phyloP scores from a whole-genome alignment of 176 grass and related monocot species.

The Typha latifolia region DNA sequence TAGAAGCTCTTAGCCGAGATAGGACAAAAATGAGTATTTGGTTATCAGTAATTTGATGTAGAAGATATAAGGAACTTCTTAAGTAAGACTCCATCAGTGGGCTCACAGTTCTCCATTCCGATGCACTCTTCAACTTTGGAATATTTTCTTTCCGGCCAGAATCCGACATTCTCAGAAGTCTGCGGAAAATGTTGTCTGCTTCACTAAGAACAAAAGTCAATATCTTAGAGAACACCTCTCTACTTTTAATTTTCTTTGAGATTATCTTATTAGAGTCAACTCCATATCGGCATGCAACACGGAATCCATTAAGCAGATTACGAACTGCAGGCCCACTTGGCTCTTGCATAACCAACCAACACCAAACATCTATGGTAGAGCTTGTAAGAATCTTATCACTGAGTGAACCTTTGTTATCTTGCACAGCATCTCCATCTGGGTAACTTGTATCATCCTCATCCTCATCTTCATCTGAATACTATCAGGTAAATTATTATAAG shows the following conservation, averaged over 20 bases:
- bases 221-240: conserved; percentile 55
- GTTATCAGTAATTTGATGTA: conserved; percentile 74
- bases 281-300: conserved; percentile 57
- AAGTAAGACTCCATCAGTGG: conserved; percentile 75
- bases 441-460: conserved; percentile 26
- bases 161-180: conserved; percentile 56
- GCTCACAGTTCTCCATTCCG: conserved; percentile 48
- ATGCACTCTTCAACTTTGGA: conserved; percentile 45
- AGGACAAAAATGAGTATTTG: conserved; percentile 17
- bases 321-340: conserved; percentile 40
- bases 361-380: conserved; percentile 80
- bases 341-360: conserved; percentile 69
- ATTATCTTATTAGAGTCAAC: conserved; percentile 32
- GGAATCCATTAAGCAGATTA: conserved; percentile 70
- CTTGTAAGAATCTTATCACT: conserved; percentile 53
- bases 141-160: conserved; percentile 43
- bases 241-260: conserved; percentile 40
- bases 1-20: conserved; percentile 15
- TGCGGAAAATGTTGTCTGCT: conserved; percentile 46
- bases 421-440: not conserved
- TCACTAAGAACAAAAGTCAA: conserved; percentile 63
- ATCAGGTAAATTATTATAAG: conserved; percentile 3
- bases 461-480: conserved; percentile 58
- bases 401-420: not conserved
- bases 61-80: conserved; percentile 49